A percentile compares a stretch with the other conserved stretches of the same genome.
Evolutionary conservation across 2,329 filamentous ascomycete genomes (phyloP).

Genomic region (Colletotrichum plurivorum): DNA sequence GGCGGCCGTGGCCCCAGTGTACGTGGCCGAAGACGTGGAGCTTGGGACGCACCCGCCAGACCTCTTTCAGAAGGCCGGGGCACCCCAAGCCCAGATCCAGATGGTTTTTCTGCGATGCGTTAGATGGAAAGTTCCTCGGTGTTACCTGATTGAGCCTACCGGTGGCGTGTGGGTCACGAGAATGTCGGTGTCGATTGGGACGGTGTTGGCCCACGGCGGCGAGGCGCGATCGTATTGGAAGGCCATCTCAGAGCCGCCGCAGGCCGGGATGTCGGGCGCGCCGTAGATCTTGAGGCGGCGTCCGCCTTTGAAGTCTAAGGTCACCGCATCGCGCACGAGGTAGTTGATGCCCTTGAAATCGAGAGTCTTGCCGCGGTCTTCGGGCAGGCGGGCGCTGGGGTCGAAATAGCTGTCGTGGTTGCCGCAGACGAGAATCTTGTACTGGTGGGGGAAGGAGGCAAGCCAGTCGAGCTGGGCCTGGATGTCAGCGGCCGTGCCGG

Average conservation of each 20-base stretch:
- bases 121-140: background rate
- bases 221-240: slow-evolving; percentile 80
- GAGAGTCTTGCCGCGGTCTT: slow-evolving; percentile 70
- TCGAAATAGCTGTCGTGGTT: slow-evolving; percentile 95
- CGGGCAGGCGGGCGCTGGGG: slow-evolving; percentile 68
- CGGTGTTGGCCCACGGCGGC: slow-evolving; percentile 80
- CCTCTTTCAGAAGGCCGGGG: slow-evolving; percentile 77
- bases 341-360: slow-evolving; percentile 81
- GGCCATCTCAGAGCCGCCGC: slow-evolving; percentile 79
- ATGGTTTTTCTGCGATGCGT: slow-evolving; percentile 70
- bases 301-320: slow-evolving; percentile 72
- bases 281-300: slow-evolving; percentile 82
- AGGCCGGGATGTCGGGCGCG: slow-evolving; percentile 82
- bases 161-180: slow-evolving; percentile 88
- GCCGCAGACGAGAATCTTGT: slow-evolving; percentile 88
- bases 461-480: slow-evolving; percentile 91
- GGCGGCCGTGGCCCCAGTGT: slow-evolving; percentile 80
- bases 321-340: slow-evolving; percentile 77
- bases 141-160: slow-evolving; percentile 50
- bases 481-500: slow-evolving; percentile 79
- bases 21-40: slow-evolving; percentile 91
- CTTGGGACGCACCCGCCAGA: slow-evolving; percentile 80
- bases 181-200: slow-evolving; percentile 82
- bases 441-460: slow-evolving; percentile 76
- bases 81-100: slow-evolving; percentile 80